Base-by-base conservation (phyloP, 2,329 filamentous ascomycete species). In the Xylariaceae sp. region DNA sequence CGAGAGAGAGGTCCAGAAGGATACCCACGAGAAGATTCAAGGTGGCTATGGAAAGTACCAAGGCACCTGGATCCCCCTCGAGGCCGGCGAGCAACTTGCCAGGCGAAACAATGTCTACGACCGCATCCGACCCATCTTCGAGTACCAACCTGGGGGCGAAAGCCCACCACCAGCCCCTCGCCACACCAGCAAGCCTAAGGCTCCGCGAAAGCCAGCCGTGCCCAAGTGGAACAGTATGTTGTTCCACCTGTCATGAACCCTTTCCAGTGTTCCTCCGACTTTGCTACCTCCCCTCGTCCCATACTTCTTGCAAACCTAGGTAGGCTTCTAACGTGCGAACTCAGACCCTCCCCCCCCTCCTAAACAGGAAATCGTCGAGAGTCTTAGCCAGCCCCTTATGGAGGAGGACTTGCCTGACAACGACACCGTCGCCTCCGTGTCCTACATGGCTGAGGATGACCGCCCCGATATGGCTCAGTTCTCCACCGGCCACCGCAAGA, bases 41-140 rank as follows among this genome's bases (percentile, higher is more conserved):
- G 94, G 92, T 57, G 94, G 94, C 14, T 97, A 97, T 69, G 94
- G 94, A 62, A 97, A 97, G 82, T 99, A 97, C 61, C 94, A 99
- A 75, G 91, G 94, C 63, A 99, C 94, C 44, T 99, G 94, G 91
- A 94, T 99, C 44, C 94, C 94, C 7, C 80, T 99, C 7, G 78
- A 85, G 12, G 83, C 89, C 55, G 94, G 90, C 49, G 83, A 90
- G 59, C 74, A 81, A 54, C 83, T 99, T 32, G 94, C 94, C 33
- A 84, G 87, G 59, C 87, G 91, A 59, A 96, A 97, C 68, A 88
- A 87, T 56, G 80, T 96, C 45, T 84, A 90, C 59, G 86, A 95
- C 39, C 89, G 90, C 62, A 77, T 99, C 54, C 79, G 80, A 44
- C 85, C 85, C 45, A 96, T 99, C 57, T 95, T 99, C 70, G 89